Conservation (phyloP, 176 grass and related monocot species). For the Secale cereale region DNA sequence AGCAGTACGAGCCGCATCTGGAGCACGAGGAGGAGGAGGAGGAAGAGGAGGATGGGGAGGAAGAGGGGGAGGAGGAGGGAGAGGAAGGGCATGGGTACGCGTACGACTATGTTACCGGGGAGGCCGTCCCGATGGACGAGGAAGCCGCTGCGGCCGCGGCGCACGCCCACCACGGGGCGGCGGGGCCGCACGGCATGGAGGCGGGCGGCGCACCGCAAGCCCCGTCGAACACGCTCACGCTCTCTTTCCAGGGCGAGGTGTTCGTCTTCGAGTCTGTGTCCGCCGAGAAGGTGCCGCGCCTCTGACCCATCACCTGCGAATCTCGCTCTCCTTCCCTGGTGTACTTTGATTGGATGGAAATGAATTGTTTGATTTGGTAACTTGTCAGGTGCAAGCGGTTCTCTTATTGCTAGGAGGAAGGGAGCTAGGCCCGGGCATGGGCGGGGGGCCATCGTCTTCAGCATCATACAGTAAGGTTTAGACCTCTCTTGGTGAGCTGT, state of each 20-base stretch:
- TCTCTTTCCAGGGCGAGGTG: conserved; percentile 90
- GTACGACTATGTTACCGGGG: conserved; percentile 29
- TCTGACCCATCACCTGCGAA: background rate
- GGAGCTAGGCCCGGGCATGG: conserved; percentile 56
- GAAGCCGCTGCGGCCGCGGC: conserved; percentile 34
- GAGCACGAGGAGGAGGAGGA: conserved; percentile 26
- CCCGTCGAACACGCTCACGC: conserved; percentile 59
- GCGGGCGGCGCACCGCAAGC: conserved; percentile 18
- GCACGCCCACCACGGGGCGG: conserved; percentile 35
- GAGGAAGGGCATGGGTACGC: conserved; percentile 5
- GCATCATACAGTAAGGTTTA: conserved; percentile 66
- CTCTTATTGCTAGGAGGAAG: conserved; percentile 86
- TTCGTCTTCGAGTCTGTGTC: conserved; percentile 97
- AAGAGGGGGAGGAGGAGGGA: conserved; percentile 26
- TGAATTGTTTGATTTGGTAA: conserved; percentile 4
- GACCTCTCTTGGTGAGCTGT: background rate
- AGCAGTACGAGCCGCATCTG: conserved; percentile 24
- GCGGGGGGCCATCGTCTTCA: conserved; percentile 49
- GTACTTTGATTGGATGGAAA: background rate
- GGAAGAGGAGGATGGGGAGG: conserved; percentile 23
- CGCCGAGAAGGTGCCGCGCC: conserved; percentile 67
- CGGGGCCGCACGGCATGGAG: background rate
- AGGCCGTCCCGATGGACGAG: conserved; percentile 51
- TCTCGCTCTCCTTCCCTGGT: background rate
- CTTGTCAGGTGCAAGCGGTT: conserved; percentile 83